These are phyloP conservation scores for Arachis monticola DNA, from an alignment of 331 rosid species.

Conservation along the genomic window DNA sequence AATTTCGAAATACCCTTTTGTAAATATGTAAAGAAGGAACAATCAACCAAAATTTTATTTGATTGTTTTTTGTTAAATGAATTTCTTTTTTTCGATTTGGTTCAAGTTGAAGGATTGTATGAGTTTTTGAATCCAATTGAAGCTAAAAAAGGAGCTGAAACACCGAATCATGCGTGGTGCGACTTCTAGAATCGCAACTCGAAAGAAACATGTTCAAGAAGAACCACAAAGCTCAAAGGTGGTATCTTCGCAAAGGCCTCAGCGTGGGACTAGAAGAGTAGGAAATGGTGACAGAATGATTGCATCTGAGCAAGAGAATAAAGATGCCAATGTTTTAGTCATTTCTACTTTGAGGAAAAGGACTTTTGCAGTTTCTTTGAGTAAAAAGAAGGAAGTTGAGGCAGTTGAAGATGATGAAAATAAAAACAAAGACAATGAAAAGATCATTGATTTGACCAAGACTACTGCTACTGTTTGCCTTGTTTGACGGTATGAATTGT, in stretches of 20 bases:
- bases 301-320: conserved; percentile 45
- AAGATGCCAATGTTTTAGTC: conserved; percentile 35
- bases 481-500: conserved; percentile 55
- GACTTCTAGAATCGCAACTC: conserved; percentile 51
- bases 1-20: neutral
- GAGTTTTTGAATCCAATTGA: conserved; percentile 52
- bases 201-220: conserved; percentile 47
- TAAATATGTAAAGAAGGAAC: neutral
- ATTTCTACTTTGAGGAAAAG: conserved; percentile 47
- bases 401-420: conserved; percentile 38
- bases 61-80: neutral
- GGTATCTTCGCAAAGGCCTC: conserved; percentile 36
- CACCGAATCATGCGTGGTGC: conserved; percentile 51
- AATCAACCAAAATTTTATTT: neutral
- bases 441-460: conserved; percentile 29
- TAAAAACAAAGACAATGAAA: conserved; percentile 33
- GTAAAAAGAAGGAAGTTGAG: conserved; percentile 47
- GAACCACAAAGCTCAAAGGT: conserved; percentile 46
- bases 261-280: conserved; percentile 26
- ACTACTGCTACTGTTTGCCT: conserved; percentile 67
- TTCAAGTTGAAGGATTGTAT: conserved; percentile 85
- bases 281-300: conserved; percentile 35
- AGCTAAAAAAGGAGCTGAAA: conserved; percentile 36
- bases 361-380: conserved; percentile 39
- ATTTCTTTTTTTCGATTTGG: neutral